A percentile compares a stretch with the other conserved stretches of the same genome.
These are phyloP conservation scores for Dichotomopilus funicola DNA, from an alignment of 2,329 filamentous ascomycete species.

Conservation along the genomic window DNA sequence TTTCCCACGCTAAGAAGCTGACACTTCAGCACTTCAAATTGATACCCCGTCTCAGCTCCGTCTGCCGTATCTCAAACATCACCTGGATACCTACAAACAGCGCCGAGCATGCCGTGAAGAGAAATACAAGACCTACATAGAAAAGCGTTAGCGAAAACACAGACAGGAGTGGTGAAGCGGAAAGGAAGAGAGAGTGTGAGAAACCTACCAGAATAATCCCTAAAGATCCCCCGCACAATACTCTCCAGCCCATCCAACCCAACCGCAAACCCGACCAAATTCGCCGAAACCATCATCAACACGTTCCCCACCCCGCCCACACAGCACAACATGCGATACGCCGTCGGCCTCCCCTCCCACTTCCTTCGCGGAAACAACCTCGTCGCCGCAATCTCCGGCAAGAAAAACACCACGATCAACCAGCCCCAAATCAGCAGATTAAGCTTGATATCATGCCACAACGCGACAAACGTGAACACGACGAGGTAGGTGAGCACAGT, in stretches of 20 bases:
- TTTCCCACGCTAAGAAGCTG: not conserved
- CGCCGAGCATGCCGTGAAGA: slow-evolving; percentile 62
- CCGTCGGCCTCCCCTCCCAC: slow-evolving; percentile 63
- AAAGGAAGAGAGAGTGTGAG: slow-evolving; percentile 3
- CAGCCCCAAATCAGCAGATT: slow-evolving; percentile 92
- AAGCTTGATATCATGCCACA: slow-evolving; percentile 97
- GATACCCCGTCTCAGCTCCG: slow-evolving; percentile 75
- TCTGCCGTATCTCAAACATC: slow-evolving; percentile 93
- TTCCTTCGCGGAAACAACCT: slow-evolving; percentile 65
- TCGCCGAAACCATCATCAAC: slow-evolving; percentile 92
- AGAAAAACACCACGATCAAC: slow-evolving; percentile 88
- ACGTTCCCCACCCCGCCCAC: slow-evolving; percentile 76
- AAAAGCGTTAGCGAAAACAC: slow-evolving; percentile 20
- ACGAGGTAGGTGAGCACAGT: slow-evolving; percentile 69
- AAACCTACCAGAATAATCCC: slow-evolving; percentile 59
- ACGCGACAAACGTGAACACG: slow-evolving; percentile 92
- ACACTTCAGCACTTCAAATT: slow-evolving; percentile 61
- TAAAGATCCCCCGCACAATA: slow-evolving; percentile 68
- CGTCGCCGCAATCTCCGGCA: slow-evolving; percentile 73
- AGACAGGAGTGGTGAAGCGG: not conserved
- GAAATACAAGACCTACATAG: slow-evolving; percentile 58
- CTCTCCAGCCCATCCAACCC: slow-evolving; percentile 80
- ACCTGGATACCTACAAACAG: slow-evolving; percentile 83
- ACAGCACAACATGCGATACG: slow-evolving; percentile 75
- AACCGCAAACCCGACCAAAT: slow-evolving; percentile 89